phyloP scores from a whole-genome alignment of 768 basidiomycete genomes.

The Tylopilus felleus region DNA sequence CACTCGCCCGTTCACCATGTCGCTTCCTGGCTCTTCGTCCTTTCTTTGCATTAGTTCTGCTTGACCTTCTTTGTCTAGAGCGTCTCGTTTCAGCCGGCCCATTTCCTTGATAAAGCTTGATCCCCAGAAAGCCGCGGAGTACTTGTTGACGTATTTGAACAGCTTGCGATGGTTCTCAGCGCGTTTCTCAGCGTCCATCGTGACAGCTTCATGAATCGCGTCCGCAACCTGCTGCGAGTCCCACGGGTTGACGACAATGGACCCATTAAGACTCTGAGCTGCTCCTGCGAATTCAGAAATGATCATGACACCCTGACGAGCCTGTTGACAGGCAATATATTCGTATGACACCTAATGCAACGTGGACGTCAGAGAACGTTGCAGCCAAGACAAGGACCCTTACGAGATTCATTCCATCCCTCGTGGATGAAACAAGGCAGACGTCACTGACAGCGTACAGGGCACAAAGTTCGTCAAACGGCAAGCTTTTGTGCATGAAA shows the following conservation, averaged over 20 bases:
- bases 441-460: conserved; percentile 96
- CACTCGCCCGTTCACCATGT: conserved; percentile 39
- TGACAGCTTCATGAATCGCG: conserved; percentile 94
- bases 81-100: conserved; percentile 51
- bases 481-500: conserved; percentile 95
- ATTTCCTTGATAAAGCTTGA: conserved; percentile 87
- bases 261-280: conserved; percentile 92
- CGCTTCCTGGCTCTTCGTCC: conserved; percentile 37
- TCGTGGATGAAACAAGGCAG: conserved; percentile 89
- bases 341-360: conserved; percentile 89
- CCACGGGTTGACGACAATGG: conserved; percentile 98
- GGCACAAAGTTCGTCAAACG: conserved; percentile 95
- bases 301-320: conserved; percentile 94
- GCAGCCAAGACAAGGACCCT: conserved; percentile 26
- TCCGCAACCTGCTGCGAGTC: conserved; percentile 98
- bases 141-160: conserved; percentile 95
- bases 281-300: conserved; percentile 98
- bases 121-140: conserved; percentile 91
- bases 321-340: conserved; percentile 93
- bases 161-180: conserved; percentile 93
- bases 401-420: conserved; percentile 99
- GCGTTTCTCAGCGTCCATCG: conserved; percentile 77
- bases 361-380: conserved; percentile 7
- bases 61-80: conserved; percentile 34
- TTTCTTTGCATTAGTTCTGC: conserved; percentile 33